Evolutionary conservation across 2,329 filamentous ascomycete species (phyloP), one percentile per base, ranked within the genome.

Genomic region (Monilinia aucupariae): DNA sequence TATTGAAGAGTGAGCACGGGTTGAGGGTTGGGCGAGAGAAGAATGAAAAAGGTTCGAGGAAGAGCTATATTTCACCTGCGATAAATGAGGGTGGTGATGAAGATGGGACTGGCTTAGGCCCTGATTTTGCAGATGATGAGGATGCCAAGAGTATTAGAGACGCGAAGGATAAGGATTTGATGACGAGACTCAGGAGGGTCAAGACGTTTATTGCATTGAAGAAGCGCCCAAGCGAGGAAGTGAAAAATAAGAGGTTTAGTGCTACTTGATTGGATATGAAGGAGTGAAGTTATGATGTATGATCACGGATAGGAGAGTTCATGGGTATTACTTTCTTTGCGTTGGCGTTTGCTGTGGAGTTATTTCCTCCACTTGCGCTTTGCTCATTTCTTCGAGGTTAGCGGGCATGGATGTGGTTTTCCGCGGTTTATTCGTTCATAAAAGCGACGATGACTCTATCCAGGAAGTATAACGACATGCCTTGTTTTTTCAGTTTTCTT

Each of bases 191-290:
- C 66, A 82, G 86, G 69, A 82, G 84, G 64, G 86, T 91, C 64
- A 89, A 89, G 79, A 89, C 86, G 71, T 75, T 89, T 53, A 85
- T 91, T 70, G 85, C 88, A 66, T 80, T 83, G 7, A 90, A 89
- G 74, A 81, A 80, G 1, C 54, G 54, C 6, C 41, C 54, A 8
- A 58, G 54, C 48, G 54, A 41, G 30, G 54, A 58, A 4, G 54
- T 58, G 27, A 58, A 58, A 15, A 58, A 32, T n/a, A 58, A 58
- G 54, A 58, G 54, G n/a, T 47, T 48, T 47, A 58, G 54, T 48
- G 41, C 54, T 58, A 15, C 54, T 47, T 58, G 30, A 58, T 58
- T 10, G 41, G 8, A 17, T 12, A 32, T 10, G n/a, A 15, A 20
- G 41, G 20, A 58, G 41, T 34, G 3, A 7, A 34, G 15, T 58